Conservation (phyloP, 2,329 filamentous ascomycete genomes). For the Westerdykella aurantiaca region DNA sequence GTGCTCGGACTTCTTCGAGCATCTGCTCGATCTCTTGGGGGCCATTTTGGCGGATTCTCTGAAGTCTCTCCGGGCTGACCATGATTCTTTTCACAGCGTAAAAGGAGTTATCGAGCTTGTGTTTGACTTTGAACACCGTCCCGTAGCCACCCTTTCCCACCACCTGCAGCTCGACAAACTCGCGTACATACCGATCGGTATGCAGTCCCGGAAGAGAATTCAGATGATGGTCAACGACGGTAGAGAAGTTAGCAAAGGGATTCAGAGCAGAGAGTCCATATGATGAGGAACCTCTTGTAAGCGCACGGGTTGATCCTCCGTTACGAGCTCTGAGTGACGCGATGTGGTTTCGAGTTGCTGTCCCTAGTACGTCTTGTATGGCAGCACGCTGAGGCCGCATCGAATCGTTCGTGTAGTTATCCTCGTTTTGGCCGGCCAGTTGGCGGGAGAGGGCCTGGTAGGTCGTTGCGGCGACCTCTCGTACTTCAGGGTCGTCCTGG, state of each 20-base stretch:
- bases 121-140: conserved; percentile 56
- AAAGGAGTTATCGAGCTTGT: conserved; percentile 55
- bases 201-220: conserved; percentile 26
- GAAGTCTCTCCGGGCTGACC: conserved; percentile 48
- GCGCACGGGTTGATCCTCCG: conserved; percentile 15
- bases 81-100: conserved; percentile 64
- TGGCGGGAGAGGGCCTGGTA: conserved; percentile 37
- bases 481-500: conserved; percentile 32
- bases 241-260: not conserved
- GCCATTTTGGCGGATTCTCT: conserved; percentile 48
- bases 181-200: conserved; percentile 27
- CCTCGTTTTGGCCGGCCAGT: conserved; percentile 31
- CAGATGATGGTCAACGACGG: conserved; percentile 11
- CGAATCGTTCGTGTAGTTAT: conserved; percentile 35
- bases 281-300: conserved; percentile 11
- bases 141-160: conserved; percentile 63
- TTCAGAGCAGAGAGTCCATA: not conserved
- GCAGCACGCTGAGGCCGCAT: conserved; percentile 28
- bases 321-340: conserved; percentile 16
- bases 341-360: conserved; percentile 21
- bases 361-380: conserved; percentile 38
- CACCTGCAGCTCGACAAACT: conserved; percentile 41
- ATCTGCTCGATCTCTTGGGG: conserved; percentile 52
- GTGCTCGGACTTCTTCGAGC: conserved; percentile 55
- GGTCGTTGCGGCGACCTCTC: conserved; percentile 31